Evolutionary conservation across 306 rosid species (phyloP).

Genomic region (Fragaria ananassa): DNA sequence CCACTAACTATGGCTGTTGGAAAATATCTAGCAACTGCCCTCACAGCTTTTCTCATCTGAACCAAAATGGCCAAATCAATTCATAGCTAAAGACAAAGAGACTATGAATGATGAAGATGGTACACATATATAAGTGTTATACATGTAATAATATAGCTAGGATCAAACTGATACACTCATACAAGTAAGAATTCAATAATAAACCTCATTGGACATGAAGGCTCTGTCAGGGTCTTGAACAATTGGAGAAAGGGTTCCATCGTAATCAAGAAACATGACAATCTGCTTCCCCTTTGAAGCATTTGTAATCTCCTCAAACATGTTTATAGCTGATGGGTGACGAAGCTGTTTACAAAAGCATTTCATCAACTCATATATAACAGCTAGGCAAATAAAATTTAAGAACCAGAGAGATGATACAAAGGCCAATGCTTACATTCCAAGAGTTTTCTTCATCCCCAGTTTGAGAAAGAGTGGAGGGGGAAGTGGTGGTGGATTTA

Average conservation of each 20-base stretch:
- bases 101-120: not conserved
- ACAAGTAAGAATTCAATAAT: not conserved
- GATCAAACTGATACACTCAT: not conserved
- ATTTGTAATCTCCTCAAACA: constrained; percentile 54
- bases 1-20: constrained; percentile 95
- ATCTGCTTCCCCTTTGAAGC: constrained; percentile 62
- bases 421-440: constrained; percentile 45
- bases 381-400: not conserved
- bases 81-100: not conserved
- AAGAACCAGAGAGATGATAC: not conserved
- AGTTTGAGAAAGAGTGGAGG: constrained; percentile 28
- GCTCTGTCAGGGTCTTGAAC: constrained; percentile 89
- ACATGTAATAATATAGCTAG: not conserved
- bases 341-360: constrained; percentile 35
- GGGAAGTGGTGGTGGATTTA: constrained; percentile 25
- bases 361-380: not conserved
- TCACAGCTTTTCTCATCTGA: constrained; percentile 82
- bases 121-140: not conserved
- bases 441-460: constrained; percentile 44
- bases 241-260: constrained; percentile 93
- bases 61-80: not conserved
- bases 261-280: constrained; percentile 86
- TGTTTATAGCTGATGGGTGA: constrained; percentile 72
- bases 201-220: constrained; percentile 79
- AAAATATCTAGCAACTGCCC: constrained; percentile 58